Evolutionary conservation across 768 basidiomycete genomes (phyloP).

Genomic region (Pleurotus ostreatus): DNA sequence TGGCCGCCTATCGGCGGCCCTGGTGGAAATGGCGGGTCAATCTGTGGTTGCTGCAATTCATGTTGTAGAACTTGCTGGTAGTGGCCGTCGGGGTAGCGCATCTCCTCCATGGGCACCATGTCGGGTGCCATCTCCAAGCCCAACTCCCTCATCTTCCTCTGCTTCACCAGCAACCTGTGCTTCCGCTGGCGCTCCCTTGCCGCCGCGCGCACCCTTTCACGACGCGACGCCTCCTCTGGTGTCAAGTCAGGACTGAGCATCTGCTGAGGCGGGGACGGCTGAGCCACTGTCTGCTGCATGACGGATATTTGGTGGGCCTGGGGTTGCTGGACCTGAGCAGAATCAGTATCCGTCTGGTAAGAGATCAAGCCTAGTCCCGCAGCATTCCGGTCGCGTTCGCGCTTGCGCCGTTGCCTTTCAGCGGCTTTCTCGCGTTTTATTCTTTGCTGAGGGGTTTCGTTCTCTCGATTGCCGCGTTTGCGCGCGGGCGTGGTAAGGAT

Average conservation of each 20-base stretch:
- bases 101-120: constrained; percentile 60
- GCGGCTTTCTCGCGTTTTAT: constrained; percentile 85
- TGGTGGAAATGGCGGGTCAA: constrained; percentile 63
- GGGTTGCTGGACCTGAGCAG: constrained; percentile 13
- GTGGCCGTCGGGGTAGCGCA: constrained; percentile 51
- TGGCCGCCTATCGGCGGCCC: constrained; percentile 58
- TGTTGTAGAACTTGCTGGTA: constrained; percentile 42
- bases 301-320: constrained; percentile 24
- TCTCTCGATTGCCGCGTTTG: constrained; percentile 49
- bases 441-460: constrained; percentile 70
- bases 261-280: constrained; percentile 17
- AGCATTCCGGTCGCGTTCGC: constrained; percentile 58
- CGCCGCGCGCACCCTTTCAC: constrained; percentile 70
- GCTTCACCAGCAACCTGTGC: constrained; percentile 74
- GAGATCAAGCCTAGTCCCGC: constrained; percentile 37
- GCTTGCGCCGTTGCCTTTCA: constrained; percentile 79
- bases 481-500: constrained; percentile 24
- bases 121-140: constrained; percentile 81
- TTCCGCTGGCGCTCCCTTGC: constrained; percentile 82
- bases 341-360: constrained; percentile 29
- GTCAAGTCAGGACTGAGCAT: constrained; percentile 32
- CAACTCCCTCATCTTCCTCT: constrained; percentile 77
- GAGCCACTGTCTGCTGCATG: constrained; percentile 27
- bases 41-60: constrained; percentile 32
- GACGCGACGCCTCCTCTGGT: constrained; percentile 61